Conservation (phyloP, 352 stramenopile genomes). For the Pythium dissimile region DNA sequence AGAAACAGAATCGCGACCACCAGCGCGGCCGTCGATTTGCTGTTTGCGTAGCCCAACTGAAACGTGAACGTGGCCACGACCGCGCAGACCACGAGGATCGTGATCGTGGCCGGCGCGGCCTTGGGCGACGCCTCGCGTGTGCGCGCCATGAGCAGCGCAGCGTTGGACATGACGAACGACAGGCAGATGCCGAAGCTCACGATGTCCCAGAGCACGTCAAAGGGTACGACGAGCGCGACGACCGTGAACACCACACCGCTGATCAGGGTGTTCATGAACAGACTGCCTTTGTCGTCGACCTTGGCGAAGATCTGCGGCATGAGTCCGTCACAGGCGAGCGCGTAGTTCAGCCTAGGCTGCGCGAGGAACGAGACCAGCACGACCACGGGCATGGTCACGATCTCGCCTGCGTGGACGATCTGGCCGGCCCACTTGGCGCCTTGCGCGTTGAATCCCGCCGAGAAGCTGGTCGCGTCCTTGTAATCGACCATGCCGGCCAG, state of each 20-base stretch:
- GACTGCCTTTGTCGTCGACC: constrained; percentile 68
- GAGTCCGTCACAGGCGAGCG: constrained; percentile 89
- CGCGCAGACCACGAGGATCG: constrained; percentile 27
- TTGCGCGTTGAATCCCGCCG: constrained; percentile 35
- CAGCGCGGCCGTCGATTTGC: constrained; percentile 29
- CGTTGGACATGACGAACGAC: constrained; percentile 87
- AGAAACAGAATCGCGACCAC: constrained; percentile 46
- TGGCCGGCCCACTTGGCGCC: constrained; percentile 36
- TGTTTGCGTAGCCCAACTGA: constrained; percentile 61
- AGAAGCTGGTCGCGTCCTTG: constrained; percentile 27
- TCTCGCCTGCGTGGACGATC: constrained; percentile 55
- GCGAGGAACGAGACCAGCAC: constrained; percentile 91
- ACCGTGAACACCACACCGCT: constrained; percentile 55
- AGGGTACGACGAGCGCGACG: constrained; percentile 71
- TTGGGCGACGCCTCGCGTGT: constrained; percentile 48
- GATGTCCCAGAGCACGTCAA: constrained; percentile 78
- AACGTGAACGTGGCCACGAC: constrained; percentile 59
- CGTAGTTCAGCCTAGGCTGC: constrained; percentile 91
- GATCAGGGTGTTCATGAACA: constrained; percentile 78
- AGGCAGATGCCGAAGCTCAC: constrained; percentile 85
- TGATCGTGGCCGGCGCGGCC: background rate
- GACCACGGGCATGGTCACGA: constrained; percentile 91
- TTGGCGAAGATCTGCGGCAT: constrained; percentile 88
- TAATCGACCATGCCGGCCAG: constrained; percentile 71
- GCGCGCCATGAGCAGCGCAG: constrained; percentile 65